These are phyloP conservation scores for Micractinium conductrix DNA, from an alignment of 139 green algal species.

Conservation along the genomic window DNA sequence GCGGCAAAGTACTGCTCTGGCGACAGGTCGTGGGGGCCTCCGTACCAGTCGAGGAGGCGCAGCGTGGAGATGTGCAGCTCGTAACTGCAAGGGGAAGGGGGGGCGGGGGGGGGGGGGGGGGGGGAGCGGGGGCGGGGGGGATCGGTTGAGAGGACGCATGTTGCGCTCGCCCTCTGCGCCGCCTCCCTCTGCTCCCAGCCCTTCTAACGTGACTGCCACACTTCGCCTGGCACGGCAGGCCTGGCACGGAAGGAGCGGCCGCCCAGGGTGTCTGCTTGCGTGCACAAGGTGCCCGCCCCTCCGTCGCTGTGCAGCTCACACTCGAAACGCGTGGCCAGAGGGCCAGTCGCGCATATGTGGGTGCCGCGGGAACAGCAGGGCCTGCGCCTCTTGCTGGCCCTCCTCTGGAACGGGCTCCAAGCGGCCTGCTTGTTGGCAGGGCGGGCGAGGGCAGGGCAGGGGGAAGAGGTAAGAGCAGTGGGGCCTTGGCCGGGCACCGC, in stretches of 20 bases:
- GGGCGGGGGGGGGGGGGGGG: background rate
- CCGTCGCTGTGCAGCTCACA: conserved; percentile 57
- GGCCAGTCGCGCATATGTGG: conserved; percentile 59
- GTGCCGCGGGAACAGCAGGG: conserved; percentile 58
- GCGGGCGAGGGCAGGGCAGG: background rate
- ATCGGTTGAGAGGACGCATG: no score
- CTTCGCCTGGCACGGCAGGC: no score
- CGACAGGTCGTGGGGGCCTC: conserved; percentile 35
- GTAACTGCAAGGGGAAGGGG: conserved; percentile 31
- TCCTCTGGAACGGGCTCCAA: conserved; percentile 32
- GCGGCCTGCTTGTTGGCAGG: background rate
- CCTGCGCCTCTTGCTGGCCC: conserved; percentile 26
- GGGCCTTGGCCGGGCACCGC: no score
- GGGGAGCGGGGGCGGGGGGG: no score
- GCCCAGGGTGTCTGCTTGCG: no score
- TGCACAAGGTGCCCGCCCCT: no score
- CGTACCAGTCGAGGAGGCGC: conserved; percentile 61
- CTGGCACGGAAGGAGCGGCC: no score
- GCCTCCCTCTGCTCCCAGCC: no score
- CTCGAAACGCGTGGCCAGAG: conserved; percentile 47
- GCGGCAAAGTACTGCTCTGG: conserved; percentile 25
- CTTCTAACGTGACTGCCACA: no score
- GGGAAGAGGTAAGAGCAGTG: background rate
- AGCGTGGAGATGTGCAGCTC: conserved; percentile 54
- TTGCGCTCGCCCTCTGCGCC: no score